Conservation (phyloP, 2,329 filamentous ascomycete species). For the Monilinia laxa region DNA sequence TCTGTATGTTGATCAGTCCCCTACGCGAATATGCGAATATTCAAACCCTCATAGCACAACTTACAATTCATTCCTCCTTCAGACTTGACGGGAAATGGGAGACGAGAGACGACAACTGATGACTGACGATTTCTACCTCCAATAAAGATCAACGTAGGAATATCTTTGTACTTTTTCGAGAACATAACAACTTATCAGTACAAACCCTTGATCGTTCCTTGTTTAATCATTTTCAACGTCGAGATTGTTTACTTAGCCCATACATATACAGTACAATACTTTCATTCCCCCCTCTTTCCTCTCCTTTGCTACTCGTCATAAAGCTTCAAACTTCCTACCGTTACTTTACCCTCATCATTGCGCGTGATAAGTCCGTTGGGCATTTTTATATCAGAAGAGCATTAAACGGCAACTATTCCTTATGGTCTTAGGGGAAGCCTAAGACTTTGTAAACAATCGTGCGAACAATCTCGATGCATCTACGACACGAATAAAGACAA, state of each 20-base stretch:
- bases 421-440: not conserved
- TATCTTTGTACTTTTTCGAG: not conserved
- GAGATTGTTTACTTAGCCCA: not conserved
- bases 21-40: slow-evolving; percentile 9
- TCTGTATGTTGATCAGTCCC: not conserved
- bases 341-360: not conserved
- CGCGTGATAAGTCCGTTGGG: not conserved
- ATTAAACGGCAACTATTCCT: not conserved
- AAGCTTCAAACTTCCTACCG: not conserved
- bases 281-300: not conserved
- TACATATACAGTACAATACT: not conserved
- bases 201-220: not conserved
- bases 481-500: not conserved
- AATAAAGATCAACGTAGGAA: too few species aligned
- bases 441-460: not conserved
- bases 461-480: slow-evolving; percentile 14
- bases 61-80: not conserved
- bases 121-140: too few species aligned
- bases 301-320: too few species aligned
- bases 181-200: not conserved
- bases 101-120: too few species aligned
- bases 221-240: not conserved
- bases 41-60: not conserved
- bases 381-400: not conserved
- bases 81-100: not conserved